These are phyloP conservation scores for Globisporangium takayamanum DNA, from an alignment of 352 stramenopile species.

Conservation along the genomic window DNA sequence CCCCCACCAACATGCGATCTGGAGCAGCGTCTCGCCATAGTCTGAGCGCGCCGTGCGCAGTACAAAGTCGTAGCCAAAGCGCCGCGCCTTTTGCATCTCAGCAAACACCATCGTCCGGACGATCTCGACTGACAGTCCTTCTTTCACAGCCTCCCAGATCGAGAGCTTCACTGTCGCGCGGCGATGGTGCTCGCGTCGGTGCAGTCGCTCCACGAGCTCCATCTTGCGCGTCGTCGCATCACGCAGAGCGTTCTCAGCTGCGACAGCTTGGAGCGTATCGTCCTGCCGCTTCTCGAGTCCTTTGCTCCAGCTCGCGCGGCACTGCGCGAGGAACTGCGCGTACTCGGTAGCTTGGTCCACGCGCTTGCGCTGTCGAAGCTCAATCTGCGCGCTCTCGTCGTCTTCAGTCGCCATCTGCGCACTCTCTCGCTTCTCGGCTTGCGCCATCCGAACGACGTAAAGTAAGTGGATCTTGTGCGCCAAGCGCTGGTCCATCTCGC, in stretches of 20 bases:
- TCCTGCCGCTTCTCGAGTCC: conserved; percentile 30
- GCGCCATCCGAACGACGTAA: conserved; percentile 21
- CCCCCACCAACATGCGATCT: conserved; percentile 68
- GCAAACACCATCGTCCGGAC: conserved; percentile 46
- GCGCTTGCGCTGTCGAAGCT: conserved; percentile 10
- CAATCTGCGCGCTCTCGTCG: conserved; percentile 17
- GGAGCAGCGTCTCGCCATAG: conserved; percentile 49
- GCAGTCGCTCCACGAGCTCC: conserved; percentile 13
- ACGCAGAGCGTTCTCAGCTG: conserved; percentile 7
- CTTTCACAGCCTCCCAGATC: conserved; percentile 62
- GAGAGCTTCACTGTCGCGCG: conserved; percentile 38
- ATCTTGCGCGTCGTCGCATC: conserved; percentile 10
- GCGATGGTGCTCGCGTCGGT: conserved; percentile 16
- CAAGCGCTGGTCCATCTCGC: conserved; percentile 26
- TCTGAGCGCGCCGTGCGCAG: conserved; percentile 41
- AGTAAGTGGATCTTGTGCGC: conserved; percentile 30
- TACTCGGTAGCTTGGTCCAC: conserved; percentile 20
- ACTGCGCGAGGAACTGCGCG: conserved; percentile 21
- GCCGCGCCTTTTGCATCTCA: conserved; percentile 59
- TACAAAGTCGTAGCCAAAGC: conserved; percentile 49
- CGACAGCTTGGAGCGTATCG: conserved; percentile 14
- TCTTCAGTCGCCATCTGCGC: conserved; percentile 37
- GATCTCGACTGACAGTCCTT: conserved; percentile 37
- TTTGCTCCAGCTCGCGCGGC: conserved; percentile 33
- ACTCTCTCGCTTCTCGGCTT: conserved; percentile 26